A percentile compares a stretch with the other conserved stretches of the same genome.
These are phyloP conservation scores for Cyamopsis tetragonoloba DNA, from an alignment of 306 rosid species.

Conservation along the genomic window DNA sequence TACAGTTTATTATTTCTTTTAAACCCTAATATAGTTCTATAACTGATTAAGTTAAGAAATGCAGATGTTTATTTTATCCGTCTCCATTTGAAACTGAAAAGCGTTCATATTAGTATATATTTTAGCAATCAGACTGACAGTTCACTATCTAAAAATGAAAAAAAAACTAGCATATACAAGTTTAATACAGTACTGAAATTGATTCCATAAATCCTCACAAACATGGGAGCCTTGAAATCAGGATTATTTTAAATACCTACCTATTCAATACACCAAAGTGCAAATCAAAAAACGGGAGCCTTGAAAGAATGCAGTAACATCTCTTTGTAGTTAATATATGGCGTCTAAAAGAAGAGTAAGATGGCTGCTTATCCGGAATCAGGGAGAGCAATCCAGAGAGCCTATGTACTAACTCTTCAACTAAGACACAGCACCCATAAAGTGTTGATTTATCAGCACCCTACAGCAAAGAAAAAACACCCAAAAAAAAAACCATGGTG, in stretches of 20 bases:
- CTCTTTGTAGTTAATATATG: conserved; percentile 76
- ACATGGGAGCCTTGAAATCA: not conserved
- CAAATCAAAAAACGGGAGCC: conserved; percentile 87
- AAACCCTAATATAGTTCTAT: not conserved
- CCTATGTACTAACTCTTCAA: conserved; percentile 90
- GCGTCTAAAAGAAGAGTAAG: conserved; percentile 67
- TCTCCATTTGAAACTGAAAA: not conserved
- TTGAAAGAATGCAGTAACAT: conserved; percentile 95
- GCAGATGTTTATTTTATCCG: not conserved
- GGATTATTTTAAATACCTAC: conserved; percentile 36
- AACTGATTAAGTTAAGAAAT: conserved; percentile 1
- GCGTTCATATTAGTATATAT: not conserved
- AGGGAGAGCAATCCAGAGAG: conserved; percentile 84
- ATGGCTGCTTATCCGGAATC: conserved; percentile 52
- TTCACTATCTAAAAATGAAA: not conserved
- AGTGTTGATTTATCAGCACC: conserved; percentile 95
- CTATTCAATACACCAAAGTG: conserved; percentile 92
- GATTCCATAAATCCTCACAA: not conserved
- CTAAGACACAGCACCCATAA: conserved; percentile 95
- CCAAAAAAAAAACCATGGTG: not conserved
- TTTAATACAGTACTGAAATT: conserved; percentile 4
- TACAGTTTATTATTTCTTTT: not conserved
- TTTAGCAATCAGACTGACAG: not conserved
- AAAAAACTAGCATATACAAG: conserved; percentile 16
- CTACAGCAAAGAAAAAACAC: conserved; percentile 33